Base-by-base conservation (phyloP, 208 protist genomes). In the Sergeia podlipaevii region DNA sequence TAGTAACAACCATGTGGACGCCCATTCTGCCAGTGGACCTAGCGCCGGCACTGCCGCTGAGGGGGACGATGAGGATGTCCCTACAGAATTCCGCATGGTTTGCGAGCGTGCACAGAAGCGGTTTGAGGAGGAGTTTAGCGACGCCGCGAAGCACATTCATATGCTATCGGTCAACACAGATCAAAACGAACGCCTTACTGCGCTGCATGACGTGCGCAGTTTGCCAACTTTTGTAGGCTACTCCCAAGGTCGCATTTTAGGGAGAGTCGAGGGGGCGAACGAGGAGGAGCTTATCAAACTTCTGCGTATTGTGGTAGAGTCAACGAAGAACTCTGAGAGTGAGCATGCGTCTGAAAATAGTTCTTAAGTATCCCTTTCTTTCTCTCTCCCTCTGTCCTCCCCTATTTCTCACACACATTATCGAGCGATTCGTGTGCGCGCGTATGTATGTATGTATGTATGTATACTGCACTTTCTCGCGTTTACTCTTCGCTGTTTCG, bases 141-240 rank as follows among this genome's bases (percentile, higher is more conserved):
- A 43, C 5, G 44, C 30, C 10, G 45, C 38, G 20, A 33, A 55
- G 27, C 50, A 46, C 0, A 53, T 80, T 32, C 63, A 61, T 30
- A 70, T 91, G 20, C 17, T 95, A n/a, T 73, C 74, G 27, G 72
- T 97, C 8, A 72, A 97, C 72, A 83, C 87, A 5, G 80, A 91
- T 56, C 73, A 72, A 23, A 85, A 87, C 28, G 42, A 60, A 6
- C 62, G 73, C 15, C 29, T 97, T 18, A 88, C 74, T 2, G 85
- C 85, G 4, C 60, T 94, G 43, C 83, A 92, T 51, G 81, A 94
- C 37, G 76, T 97, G 13, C 76, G 84, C 32, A 91, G 81, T 54
- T 47, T 97, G 13, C 91, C 91, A 1, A 97, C 88, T 0, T 93
- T 93, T 65, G 47, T 97, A 15, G 76, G 68, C 6, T 93, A 91